Conservation (phyloP, 345 rosid genomes). For the Citrus hindsii region DNA sequence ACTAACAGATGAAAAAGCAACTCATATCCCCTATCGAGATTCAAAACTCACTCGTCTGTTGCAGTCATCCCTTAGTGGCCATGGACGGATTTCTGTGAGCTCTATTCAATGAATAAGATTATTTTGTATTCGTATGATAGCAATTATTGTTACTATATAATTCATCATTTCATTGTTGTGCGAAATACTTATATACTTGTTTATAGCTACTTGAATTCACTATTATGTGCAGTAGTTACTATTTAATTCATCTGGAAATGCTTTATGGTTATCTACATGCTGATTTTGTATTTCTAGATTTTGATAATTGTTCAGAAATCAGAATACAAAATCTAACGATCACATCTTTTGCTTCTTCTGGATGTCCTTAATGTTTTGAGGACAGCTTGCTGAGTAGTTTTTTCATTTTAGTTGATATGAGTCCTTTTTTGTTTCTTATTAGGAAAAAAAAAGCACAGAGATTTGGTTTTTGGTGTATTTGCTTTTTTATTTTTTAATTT, state of each 20-base stretch:
- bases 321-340: too few relatives aligned
- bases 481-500: too few relatives aligned
- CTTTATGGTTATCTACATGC: background rate
- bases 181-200: background rate
- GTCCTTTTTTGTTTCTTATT: background rate
- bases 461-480: too few relatives aligned
- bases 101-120: background rate
- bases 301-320: background rate
- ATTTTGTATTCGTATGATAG: constrained; percentile 6
- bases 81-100: constrained; percentile 67
- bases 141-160: background rate
- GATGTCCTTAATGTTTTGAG: background rate
- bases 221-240: too few relatives aligned
- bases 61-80: constrained; percentile 75
- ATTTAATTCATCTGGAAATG: background rate
- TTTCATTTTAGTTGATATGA: background rate
- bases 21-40: constrained; percentile 72
- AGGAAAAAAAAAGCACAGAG: background rate
- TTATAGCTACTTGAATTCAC: too few relatives aligned
- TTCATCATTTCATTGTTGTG: background rate
- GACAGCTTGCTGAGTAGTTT: background rate
- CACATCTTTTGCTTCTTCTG: background rate
- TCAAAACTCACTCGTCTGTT: constrained; percentile 70
- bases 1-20: constrained; percentile 60
- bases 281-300: background rate